Percentiles rank a stretch among this genome's conserved stretches.
These are phyloP conservation scores for Diaporthe sp. DNA, from an alignment of 2,329 filamentous ascomycete species.

Conservation along the genomic window DNA sequence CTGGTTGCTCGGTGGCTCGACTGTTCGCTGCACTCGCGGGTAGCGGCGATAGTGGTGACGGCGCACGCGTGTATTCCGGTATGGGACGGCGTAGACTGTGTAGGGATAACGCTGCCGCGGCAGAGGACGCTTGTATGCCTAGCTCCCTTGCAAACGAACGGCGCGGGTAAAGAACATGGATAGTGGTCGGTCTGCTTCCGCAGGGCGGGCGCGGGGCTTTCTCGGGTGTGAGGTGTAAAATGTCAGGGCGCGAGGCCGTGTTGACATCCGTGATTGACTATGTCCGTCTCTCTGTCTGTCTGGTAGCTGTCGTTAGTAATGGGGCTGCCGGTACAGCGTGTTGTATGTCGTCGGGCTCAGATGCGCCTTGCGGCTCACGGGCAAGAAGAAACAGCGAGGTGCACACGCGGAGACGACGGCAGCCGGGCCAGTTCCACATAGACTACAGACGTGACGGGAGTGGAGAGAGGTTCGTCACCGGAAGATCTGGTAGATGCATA, in stretches of 20 bases:
- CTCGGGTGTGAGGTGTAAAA: not conserved
- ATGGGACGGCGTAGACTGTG: not conserved
- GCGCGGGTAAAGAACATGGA: slow-evolving; percentile 20
- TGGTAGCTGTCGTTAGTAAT: not conserved
- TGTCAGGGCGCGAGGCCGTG: not conserved
- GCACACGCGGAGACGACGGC: slow-evolving; percentile 2
- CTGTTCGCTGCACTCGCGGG: slow-evolving; percentile 8
- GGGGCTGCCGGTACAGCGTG: not conserved
- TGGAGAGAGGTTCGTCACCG: slow-evolving; percentile 17
- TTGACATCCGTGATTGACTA: not conserved
- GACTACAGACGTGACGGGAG: slow-evolving; percentile 6
- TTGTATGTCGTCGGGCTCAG: not conserved
- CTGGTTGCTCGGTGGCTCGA: not conserved
- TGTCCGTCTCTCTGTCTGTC: not conserved
- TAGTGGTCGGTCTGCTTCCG: not conserved
- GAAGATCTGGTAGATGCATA: slow-evolving; percentile 14
- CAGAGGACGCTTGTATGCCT: slow-evolving; percentile 8
- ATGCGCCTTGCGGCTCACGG: slow-evolving; percentile 3
- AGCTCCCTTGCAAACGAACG: slow-evolving; percentile 20
- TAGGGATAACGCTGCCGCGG: slow-evolving; percentile 18
- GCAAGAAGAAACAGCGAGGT: not conserved
- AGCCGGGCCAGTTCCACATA: slow-evolving; percentile 1
- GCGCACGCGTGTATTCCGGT: slow-evolving; percentile 6
- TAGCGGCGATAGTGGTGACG: not conserved
- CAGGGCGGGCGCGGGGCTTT: not conserved